Evolutionary conservation across 2,329 filamentous ascomycete genomes (phyloP), one percentile per base, ranked within the genome.

Genomic region (Trichoderma asperellum): DNA sequence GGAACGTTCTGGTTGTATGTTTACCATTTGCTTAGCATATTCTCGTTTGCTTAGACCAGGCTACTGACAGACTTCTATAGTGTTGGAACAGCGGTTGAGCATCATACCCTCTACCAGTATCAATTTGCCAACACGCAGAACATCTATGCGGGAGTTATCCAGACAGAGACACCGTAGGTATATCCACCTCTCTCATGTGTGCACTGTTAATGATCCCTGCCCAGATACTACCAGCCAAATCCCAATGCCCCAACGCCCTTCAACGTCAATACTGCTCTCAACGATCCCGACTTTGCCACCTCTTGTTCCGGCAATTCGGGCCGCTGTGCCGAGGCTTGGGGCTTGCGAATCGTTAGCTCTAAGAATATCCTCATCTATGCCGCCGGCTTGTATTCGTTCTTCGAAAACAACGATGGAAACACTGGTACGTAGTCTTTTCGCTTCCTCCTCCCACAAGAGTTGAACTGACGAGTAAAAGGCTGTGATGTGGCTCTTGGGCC

Each of bases 71-170:
- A n/a, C 18, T 12, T 4, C 2, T 11, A 57, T 12, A 66, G 63
- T 7, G 82, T 79, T 77, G 68, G 62, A 70, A 68, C 65, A 6
- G 65, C 65, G 21, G 65, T 68, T 61, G 85, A 87, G 75, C 85
- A 88, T 77, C 79, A 77, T 4, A 79, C 83, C 12, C 75, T 86
- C 43, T 86, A 85, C 72, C 83, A 88, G 73, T 87, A 87, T 77
- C 56, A 72, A 16, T 64, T 85, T 75, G 76, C 77, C 52, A 78
- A 79, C 32, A 84, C 85, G 0, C 78, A 80, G 69, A 83, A 85
- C 74, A 74, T 87, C 72, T 86, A 83, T 73, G 86, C 90, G 81
- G 86, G 84, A 24, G 79, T 89, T 58, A 88, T 92, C 68, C 90
- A 92, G 76, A 88, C 87, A 0, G 91, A 93, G 76, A 62, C 60